These are phyloP conservation scores for Candida frijolesensis DNA, from an alignment of 1,139 yeast genomes.

Conservation along the genomic window DNA sequence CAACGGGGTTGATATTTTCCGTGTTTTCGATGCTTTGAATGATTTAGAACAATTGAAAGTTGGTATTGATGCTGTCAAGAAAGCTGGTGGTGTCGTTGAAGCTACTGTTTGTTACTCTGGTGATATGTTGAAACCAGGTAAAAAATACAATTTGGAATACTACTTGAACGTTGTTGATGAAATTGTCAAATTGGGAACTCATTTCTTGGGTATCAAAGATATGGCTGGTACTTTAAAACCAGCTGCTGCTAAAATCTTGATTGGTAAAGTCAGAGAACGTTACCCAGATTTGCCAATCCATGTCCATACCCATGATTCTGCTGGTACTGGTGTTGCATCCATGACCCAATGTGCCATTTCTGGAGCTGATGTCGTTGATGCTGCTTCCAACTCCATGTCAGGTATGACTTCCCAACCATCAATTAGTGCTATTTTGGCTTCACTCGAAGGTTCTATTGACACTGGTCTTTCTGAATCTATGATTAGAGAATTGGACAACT, in stretches of 20 bases:
- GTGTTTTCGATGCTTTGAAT: slow-evolving; percentile 96
- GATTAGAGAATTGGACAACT: slow-evolving; percentile 83
- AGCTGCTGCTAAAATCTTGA: slow-evolving; percentile 79
- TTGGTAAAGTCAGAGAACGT: slow-evolving; percentile 78
- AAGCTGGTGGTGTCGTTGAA: slow-evolving; percentile 98
- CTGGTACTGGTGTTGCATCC: slow-evolving; percentile 98
- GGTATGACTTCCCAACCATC: slow-evolving; percentile 99
- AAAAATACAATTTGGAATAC: slow-evolving; percentile 92
- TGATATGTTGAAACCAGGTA: slow-evolving; percentile 93
- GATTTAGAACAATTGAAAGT: slow-evolving; percentile 95
- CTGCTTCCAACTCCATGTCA: slow-evolving; percentile 95
- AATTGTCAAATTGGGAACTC: slow-evolving; percentile 93
- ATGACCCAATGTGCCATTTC: slow-evolving; percentile 94
- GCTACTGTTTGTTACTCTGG: slow-evolving; percentile 99
- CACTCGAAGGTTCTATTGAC: slow-evolving; percentile 82
- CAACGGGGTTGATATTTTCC: slow-evolving; percentile 94
- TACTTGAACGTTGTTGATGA: slow-evolving; percentile 80
- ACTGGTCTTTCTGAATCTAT: slow-evolving; percentile 69
- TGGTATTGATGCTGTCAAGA: slow-evolving; percentile 96
- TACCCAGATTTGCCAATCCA: slow-evolving; percentile 96
- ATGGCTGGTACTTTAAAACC: slow-evolving; percentile 99
- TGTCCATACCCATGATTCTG: slow-evolving; percentile 98
- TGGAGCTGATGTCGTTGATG: slow-evolving; percentile 98
- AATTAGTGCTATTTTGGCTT: slow-evolving; percentile 86
- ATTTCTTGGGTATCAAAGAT: slow-evolving; percentile 94